Evolutionary conservation across 352 stramenopile genomes (phyloP), one percentile per base, ranked within the genome.

Genomic region (Phytopythium cucurbitacearum): DNA sequence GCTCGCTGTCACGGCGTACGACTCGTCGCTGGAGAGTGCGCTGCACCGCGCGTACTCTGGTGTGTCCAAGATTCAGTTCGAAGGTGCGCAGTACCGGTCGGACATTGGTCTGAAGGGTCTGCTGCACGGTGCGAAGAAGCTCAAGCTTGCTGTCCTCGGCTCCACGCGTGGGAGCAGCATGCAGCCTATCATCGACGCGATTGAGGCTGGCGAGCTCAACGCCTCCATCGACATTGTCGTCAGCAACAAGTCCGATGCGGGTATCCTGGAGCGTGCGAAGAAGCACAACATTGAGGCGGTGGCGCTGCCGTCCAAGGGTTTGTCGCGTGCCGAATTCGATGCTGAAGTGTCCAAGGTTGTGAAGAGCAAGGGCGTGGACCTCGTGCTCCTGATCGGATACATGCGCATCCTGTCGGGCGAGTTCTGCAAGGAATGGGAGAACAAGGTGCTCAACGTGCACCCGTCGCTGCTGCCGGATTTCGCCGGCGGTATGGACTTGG

Each of bases 401-500:
- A 99, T 99, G 97, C 89, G 96, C 45, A 99, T 99, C 65, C 64
- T 99, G 5, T 99, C 96, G 37, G 76, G 68, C 45, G 72, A 89
- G 39, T 99, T 99, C 67, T 97, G 88, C 69, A 80, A 96, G 57
- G 85, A 93, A 58, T 99, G 96, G 96, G 67, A 85, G 56, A 85
- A 92, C 65, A 89, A 96, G 57, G 98, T 98, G 63, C 85, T 99
- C 12, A 99, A 99, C 75, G 97, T 99, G 43, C 97, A 99, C 75
- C 97, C 97, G 45, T 99, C 95, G 40, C 84, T 99, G 36, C 81
- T 99, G 16, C 97, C 97, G 11, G 97, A 99, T 53, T 98, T 99
- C 73, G 97, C 95, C 57, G 97, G 97, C n/a, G 96, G 97, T 47
- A 99, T 99, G 97, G 97, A 99, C 73, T 71, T 98, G 46, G 91